phyloP scores from a whole-genome alignment of 148 eudicot species.

The Camellia japonica region DNA sequence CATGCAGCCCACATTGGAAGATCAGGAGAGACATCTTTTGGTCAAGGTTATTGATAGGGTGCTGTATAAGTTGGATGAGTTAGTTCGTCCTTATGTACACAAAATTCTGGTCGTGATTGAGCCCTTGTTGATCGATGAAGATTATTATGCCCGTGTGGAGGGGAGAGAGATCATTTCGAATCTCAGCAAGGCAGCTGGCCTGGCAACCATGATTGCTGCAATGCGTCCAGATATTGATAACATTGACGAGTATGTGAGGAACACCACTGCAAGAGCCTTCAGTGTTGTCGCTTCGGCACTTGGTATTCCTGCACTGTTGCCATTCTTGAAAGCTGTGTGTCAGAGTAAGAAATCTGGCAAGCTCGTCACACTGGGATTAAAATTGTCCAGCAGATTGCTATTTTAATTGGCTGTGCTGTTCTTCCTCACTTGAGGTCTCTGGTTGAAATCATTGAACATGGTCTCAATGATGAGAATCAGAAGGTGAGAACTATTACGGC shows the following conservation, averaged over 20 bases:
- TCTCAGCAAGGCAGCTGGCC: slow-evolving; percentile 91
- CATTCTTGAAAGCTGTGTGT: slow-evolving; percentile 95
- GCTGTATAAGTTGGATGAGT: slow-evolving; percentile 78
- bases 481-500: slow-evolving; percentile 91
- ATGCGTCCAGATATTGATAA: slow-evolving; percentile 96
- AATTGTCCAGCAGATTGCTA: slow-evolving; percentile 95
- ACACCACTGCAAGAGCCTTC: slow-evolving; percentile 91
- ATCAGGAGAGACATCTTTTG: slow-evolving; percentile 88
- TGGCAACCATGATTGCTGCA: slow-evolving; percentile 96
- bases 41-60: slow-evolving; percentile 91
- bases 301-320: slow-evolving; percentile 86
- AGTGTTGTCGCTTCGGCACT: slow-evolving; percentile 97
- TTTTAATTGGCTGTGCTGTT: slow-evolving; percentile 87
- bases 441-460: slow-evolving; percentile 90
- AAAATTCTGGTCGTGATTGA: slow-evolving; percentile 94
- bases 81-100: slow-evolving; percentile 89
- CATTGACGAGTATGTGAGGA: slow-evolving; percentile 86
- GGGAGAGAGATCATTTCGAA: slow-evolving; percentile 89
- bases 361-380: slow-evolving; percentile 97
- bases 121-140: slow-evolving; percentile 86
- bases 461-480: slow-evolving; percentile 92
- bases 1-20: slow-evolving; percentile 88
- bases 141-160: slow-evolving; percentile 93
- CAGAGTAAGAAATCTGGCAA: slow-evolving; percentile 99
- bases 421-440: slow-evolving; percentile 87